Evolutionary conservation across 78 protist genomes (phyloP).

Genomic region (Blattamonas nauphoetae): DNA sequence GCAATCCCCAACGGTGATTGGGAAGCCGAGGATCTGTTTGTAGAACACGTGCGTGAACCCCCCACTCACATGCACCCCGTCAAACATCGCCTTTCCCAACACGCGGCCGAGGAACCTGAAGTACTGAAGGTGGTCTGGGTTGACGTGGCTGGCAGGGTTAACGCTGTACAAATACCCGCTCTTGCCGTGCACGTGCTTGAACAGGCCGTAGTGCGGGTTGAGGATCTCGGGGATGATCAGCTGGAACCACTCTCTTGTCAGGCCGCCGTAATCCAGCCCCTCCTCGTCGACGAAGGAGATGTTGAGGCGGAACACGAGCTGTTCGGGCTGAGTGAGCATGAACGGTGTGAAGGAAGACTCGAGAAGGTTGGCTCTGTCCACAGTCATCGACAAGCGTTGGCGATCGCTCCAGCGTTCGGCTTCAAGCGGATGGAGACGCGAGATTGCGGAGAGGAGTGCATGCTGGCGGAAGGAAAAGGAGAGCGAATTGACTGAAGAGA

Average conservation of each 20-base stretch:
- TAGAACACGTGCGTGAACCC: conserved; percentile 8
- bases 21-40: conserved; percentile 19
- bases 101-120: conserved; percentile 34
- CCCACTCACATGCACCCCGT: not conserved
- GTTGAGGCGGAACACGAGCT: conserved; percentile 28
- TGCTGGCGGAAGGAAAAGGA: not conserved
- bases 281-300: conserved; percentile 55
- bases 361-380: conserved; percentile 13
- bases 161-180: conserved; percentile 32
- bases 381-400: not conserved
- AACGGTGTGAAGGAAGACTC: conserved; percentile 35
- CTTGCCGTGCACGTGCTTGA: conserved; percentile 26
- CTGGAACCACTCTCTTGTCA: conserved; percentile 54
- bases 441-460: not conserved
- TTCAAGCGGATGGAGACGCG: conserved; percentile 11
- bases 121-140: conserved; percentile 59
- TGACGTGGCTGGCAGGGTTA: conserved; percentile 44
- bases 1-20: conserved; percentile 56
- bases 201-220: conserved; percentile 60
- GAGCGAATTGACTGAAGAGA: not conserved
- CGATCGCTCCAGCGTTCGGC: not conserved
- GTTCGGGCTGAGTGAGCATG: not conserved
- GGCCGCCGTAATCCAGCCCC: conserved; percentile 64
- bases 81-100: conserved; percentile 19
- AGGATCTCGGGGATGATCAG: conserved; percentile 36